Evolutionary conservation across 2,329 filamentous ascomycete genomes (phyloP), one percentile per base, ranked within the genome.

Genomic region (Aspergillus floridensis): DNA sequence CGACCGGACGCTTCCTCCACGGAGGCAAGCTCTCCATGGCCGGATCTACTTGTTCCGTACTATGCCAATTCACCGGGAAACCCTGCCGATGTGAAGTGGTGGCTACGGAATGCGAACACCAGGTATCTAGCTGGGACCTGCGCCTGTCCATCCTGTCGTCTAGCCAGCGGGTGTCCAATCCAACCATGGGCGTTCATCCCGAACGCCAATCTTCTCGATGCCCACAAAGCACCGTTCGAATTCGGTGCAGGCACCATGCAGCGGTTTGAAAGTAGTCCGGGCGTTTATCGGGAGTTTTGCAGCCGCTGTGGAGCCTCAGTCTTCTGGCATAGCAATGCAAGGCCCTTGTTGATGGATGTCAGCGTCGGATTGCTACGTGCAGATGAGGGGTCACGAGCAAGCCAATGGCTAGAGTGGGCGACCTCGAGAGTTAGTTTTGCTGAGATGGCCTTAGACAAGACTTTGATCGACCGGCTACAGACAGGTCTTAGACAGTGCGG

Each of bases 111-210:
- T 6, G 64, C 58, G 6, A 59, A 76, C 10, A 80, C 74, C 5
- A 84, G 79, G 60, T 89, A 86, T 69, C 74, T 86, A 2, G 83
- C 85, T 2, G 84, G 85, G 1, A 80, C 82, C 7, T 90, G 87
- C 66, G 79, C 81, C 1, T 91, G 88, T 71, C 78, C 74, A 5
- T 84, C 84, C 2, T 91, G 88, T 69, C 84, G 87, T 5, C 75
- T 86, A 3, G 73, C 76, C 0, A 81, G 83, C 1, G 87, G 87
- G 3, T 87, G 85, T 63, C 85, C 89, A 58, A 81, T 89, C 50
- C 83, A 88, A 65, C 76, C 82, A 0, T 91, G 88, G 88, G 80
- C 84, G 0, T 91, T 89, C 67, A 75, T 90, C 0, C 86, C 86
- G 0, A 77, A 79, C n/a, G 71, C 74, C 1, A 86, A 88, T 65